A percentile compares a stretch with the other conserved stretches of the same genome.
Evolutionary conservation across 169 alveolate genomes (phyloP).

Genomic region (Miamiensis avidus): DNA sequence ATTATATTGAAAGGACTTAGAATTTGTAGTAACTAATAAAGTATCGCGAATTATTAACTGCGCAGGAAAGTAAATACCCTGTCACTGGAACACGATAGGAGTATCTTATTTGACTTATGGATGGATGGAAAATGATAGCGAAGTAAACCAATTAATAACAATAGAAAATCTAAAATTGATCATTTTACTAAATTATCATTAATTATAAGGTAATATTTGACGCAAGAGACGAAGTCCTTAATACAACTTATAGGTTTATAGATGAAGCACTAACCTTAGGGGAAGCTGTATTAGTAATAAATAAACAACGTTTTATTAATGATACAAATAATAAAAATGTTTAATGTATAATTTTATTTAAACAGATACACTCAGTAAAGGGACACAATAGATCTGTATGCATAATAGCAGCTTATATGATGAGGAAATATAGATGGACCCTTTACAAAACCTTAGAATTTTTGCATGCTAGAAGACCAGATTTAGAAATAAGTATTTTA

Average conservation of each 20-base stretch:
- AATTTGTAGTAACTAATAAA: slow-evolving; percentile 82
- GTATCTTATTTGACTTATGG: slow-evolving; percentile 82
- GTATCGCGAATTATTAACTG: slow-evolving; percentile 90
- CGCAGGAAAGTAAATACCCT: slow-evolving; percentile 84
- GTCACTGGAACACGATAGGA: slow-evolving; percentile 90
- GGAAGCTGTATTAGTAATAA: slow-evolving; percentile 57
- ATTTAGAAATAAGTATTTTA: slow-evolving; percentile 62
- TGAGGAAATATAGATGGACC: slow-evolving; percentile 86
- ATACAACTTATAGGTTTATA: slow-evolving; percentile 57
- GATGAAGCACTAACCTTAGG: slow-evolving; percentile 62
- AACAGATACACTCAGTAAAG: slow-evolving; percentile 65
- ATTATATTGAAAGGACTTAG: slow-evolving; percentile 64
- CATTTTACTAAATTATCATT: neutral
- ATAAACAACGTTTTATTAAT: neutral
- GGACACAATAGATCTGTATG: slow-evolving; percentile 83
- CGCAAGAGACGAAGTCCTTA: slow-evolving; percentile 57
- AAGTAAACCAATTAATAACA: slow-evolving; percentile 35
- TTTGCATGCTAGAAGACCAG: slow-evolving; percentile 78
- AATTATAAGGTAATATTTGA: slow-evolving; percentile 61
- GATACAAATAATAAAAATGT: no score
- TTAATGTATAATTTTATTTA: no score
- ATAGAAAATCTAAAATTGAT: no score
- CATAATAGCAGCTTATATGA: slow-evolving; percentile 74
- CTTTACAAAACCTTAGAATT: slow-evolving; percentile 75
- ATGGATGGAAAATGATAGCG: slow-evolving; percentile 87